Evolutionary conservation across 805 yeast genomes (phyloP), one percentile per base, ranked within the genome.

Genomic region (Wickerhamiella parazyma): DNA sequence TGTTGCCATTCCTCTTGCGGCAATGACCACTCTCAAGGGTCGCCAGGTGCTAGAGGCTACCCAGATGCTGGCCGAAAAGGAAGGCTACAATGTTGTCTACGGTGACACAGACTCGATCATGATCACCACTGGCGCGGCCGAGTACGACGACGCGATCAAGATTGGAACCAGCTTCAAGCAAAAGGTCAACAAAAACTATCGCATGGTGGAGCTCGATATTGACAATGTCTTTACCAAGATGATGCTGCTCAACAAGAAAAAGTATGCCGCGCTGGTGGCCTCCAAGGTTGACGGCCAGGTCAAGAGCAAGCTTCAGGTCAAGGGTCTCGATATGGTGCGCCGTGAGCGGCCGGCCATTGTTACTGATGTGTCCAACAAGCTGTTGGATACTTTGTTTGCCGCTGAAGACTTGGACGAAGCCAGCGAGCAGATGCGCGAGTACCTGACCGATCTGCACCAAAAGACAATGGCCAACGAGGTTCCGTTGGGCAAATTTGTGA

Each of bases 31-130:
- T 2, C 80, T 78, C 54, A 84, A 87, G 61, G 98, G 98, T 55
- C 75, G 98, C 66, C 97, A 91, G 60, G 85, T 87, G 59, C 72
- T 91, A 55, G 80, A 78, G 79, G 89, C 83, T 55, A 89, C 98
- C 0, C 75, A 94, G 59, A 93, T 82, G 55, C 68, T 91, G 48
- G 98, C 97, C 0, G 97, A 89, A 60, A 71, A 78, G 45, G 68
- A 81, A 54, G 80, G 80, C 0, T 68, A 91, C 47, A 69, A 84
- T 44, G 97, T 93, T 39, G 84, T 91, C 11, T 91, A 91, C 57
- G 98, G 98, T 69, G 98, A 91, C 66, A 91, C 98, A 0, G 98
- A 91, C 68, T 91, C 98, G 28, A 96, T 91, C 42, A 91, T 91
- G 98, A 85, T 91, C 59, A 93, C 89, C 61, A 85, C 97, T 3